Percentiles rank a stretch among this genome's conserved stretches.
phyloP scores from a whole-genome alignment of 345 rosid genomes.

The Euphorbia lathyris region DNA sequence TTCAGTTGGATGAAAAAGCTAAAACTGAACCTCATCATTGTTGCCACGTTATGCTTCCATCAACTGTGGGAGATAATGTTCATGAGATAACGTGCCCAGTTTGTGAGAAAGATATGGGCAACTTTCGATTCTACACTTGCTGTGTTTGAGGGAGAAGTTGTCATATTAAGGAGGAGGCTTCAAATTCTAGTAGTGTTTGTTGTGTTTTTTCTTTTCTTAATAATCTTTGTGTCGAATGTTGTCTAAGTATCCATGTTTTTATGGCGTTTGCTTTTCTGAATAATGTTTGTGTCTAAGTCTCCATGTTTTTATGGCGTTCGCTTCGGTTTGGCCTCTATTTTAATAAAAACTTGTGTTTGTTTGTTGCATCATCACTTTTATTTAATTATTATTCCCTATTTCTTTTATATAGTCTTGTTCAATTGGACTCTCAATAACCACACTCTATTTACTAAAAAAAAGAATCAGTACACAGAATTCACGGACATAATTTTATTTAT shows the following conservation, averaged over 20 bases:
- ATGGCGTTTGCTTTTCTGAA: too few species aligned
- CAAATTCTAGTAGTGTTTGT: background rate
- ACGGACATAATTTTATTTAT: too few species aligned
- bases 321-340: too few species aligned
- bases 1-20: background rate
- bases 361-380: too few species aligned
- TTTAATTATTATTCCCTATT: too few species aligned
- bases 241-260: background rate
- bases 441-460: too few species aligned
- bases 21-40: background rate
- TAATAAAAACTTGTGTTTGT: too few species aligned
- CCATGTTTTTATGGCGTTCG: too few species aligned
- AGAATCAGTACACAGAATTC: too few species aligned
- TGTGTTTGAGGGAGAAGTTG: background rate
- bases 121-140: background rate
- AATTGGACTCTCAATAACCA: too few species aligned
- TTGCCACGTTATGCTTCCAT: background rate
- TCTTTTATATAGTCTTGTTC: too few species aligned
- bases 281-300: too few species aligned
- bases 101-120: background rate
- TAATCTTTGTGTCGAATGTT: background rate
- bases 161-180: background rate
- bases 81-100: background rate
- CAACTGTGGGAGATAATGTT: background rate
- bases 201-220: background rate